Conservation (phyloP, 2,329 filamentous ascomycete genomes). For the Gnomoniopsis smithogilvyi region DNA sequence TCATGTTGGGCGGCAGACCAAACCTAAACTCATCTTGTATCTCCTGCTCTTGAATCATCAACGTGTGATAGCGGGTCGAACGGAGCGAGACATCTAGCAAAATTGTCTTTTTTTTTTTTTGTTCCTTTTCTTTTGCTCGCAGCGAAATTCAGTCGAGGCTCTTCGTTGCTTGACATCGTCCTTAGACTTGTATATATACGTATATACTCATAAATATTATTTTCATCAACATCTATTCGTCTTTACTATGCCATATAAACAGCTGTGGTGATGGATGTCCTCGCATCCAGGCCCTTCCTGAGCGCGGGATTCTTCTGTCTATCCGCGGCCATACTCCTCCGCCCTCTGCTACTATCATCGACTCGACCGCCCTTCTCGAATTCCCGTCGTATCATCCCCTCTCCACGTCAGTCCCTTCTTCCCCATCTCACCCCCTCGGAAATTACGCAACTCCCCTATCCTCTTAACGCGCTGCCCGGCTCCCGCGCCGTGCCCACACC, state of each 20-base stretch:
- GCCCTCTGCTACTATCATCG: not conserved
- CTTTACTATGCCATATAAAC: too few species aligned
- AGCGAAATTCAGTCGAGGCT: not conserved
- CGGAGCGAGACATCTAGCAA: conserved; percentile 69
- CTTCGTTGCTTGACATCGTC: not conserved
- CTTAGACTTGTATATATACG: not conserved
- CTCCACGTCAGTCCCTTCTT: conserved; percentile 1
- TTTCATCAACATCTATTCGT: too few species aligned
- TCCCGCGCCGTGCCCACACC: conserved; percentile 70
- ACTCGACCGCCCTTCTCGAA: conserved; percentile 1
- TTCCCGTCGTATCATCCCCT: conserved; percentile 23
- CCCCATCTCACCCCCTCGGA: not conserved
- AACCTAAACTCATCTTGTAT: conserved; percentile 65
- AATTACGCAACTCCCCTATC: conserved; percentile 42
- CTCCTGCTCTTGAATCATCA: conserved; percentile 77
- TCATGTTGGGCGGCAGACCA: conserved; percentile 60
- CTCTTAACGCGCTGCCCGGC: conserved; percentile 66
- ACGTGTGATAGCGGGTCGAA: conserved; percentile 81
- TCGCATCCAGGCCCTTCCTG: not conserved
- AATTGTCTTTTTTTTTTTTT: conserved; percentile 1
- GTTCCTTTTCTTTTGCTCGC: not conserved
- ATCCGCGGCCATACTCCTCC: conserved; percentile 7
- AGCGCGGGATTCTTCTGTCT: conserved; percentile 1
- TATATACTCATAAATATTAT: not conserved
- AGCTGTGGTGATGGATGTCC: not conserved